Evolutionary conservation across 192 early-diverging fungal species (phyloP), one percentile per base, ranked within the genome.

Genomic region (Spizellomyces punctatus): DNA sequence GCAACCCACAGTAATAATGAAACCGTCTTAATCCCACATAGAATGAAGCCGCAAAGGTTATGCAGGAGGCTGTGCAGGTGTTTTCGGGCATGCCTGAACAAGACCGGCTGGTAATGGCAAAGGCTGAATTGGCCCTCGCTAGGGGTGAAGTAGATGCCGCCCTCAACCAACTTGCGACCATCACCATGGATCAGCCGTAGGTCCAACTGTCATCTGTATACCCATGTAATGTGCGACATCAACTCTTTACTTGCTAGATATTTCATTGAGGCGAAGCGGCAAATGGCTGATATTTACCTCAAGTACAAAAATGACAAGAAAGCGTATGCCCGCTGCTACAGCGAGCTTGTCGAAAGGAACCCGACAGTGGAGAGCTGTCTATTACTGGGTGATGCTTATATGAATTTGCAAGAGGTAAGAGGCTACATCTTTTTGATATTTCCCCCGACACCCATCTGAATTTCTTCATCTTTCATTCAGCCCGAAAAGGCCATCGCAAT

Each of bases 311-410:
- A 81, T 54, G 83, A 87, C 66, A 70, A 73, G 43, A 85, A 85
- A 70, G 69, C 60, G 6, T 87, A 83, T 63, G 85, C 83, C 1
- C 22, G 75, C 44, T 87, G 85, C 49, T 87, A 78, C 58, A 70
- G 66, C 6, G 80, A 87, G 52, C 72, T 87, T 3, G 77, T 81
- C 46, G 85, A 85, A 36, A 64, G 68, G 6, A 56, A 71, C 27
- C 81, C 82, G 41, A 78, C 83, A 2, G 70, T 79, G 14, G 81
- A 86, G 59, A 80, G 71, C 21, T 84, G 79, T 58, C 48, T 86
- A 12, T 45, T 87, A 58, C 74, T 85, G 6, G 85, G 83, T 12
- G 85, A 85, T 57, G 83, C 85, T 14, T 87, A 78, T 50, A 81
- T 85, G 78, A 85, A 83, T 67, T 78, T 86, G 50, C 78, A 85